Conservation (phyloP, 2,329 filamentous ascomycete species). For the Diaporthe longicolla region DNA sequence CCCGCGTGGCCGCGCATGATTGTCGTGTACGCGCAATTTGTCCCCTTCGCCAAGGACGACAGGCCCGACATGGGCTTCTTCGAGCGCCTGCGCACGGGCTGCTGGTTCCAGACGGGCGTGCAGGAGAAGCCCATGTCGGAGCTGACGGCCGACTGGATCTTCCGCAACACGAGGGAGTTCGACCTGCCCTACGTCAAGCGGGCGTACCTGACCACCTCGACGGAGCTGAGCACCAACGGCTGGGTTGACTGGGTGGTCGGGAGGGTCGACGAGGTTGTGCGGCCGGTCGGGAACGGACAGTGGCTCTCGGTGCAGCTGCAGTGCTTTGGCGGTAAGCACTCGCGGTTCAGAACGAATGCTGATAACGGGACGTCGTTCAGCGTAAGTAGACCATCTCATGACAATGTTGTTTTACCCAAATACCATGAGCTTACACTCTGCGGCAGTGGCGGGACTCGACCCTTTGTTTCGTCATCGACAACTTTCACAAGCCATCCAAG, state of each 20-base stretch:
- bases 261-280: slow-evolving; percentile 56
- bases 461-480: slow-evolving; percentile 57
- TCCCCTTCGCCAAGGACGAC: slow-evolving; percentile 55
- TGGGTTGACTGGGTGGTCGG: slow-evolving; percentile 57
- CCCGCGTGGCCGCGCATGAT: slow-evolving; percentile 57
- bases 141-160: slow-evolving; percentile 62
- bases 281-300: slow-evolving; percentile 51
- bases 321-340: slow-evolving; percentile 60
- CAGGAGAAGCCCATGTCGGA: slow-evolving; percentile 60
- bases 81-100: slow-evolving; percentile 52
- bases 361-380: slow-evolving; percentile 63
- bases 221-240: slow-evolving; percentile 54
- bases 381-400: slow-evolving; percentile 28
- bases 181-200: slow-evolving; percentile 64
- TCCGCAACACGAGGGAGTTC: slow-evolving; percentile 56
- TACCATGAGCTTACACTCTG: neutral
- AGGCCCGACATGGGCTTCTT: slow-evolving; percentile 56
- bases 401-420: no score
- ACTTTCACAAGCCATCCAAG: slow-evolving; percentile 56
- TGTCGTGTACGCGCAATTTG: slow-evolving; percentile 64
- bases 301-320: slow-evolving; percentile 63
- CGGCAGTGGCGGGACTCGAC: slow-evolving; percentile 59
- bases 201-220: slow-evolving; percentile 60
- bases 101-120: slow-evolving; percentile 49
- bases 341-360: slow-evolving; percentile 56